Evolutionary conservation across 75 land plant species (phyloP).

Genomic region (Picea sitchensis): DNA sequence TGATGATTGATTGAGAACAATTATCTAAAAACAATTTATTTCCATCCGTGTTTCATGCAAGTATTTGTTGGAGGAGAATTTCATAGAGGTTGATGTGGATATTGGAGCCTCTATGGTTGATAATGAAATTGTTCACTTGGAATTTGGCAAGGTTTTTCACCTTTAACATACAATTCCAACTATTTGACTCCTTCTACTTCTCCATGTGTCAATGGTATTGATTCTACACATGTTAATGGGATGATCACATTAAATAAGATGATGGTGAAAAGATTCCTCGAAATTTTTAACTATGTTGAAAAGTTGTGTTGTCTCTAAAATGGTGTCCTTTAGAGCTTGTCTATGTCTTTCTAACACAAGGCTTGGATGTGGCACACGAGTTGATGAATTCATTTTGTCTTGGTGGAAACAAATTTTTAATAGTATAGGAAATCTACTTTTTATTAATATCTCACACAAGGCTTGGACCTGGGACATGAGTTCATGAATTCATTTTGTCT

Average conservation of each 20-base stretch:
- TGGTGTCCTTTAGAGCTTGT: no score
- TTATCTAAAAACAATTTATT: slow-evolving; percentile 96
- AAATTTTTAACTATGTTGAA: not conserved
- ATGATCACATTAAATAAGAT: not conserved
- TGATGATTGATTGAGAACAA: slow-evolving; percentile 40
- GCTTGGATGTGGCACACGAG: no score
- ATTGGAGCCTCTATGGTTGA: slow-evolving; percentile 95
- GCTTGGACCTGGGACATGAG: no score
- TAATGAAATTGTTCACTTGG: slow-evolving; percentile 93
- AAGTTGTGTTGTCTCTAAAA: no score
- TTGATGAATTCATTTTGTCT: no score
- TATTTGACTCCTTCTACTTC: slow-evolving; percentile 11
- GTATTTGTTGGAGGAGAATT: slow-evolving; percentile 48
- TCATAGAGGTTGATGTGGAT: slow-evolving; percentile 87
- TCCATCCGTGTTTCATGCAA: slow-evolving; percentile 90
- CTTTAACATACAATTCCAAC: slow-evolving; percentile 32
- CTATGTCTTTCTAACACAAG: no score
- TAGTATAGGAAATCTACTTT: no score
- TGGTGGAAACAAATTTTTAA: no score
- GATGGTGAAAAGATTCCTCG: not conserved
- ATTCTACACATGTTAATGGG: slow-evolving; percentile 2
- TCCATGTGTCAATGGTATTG: slow-evolving; percentile 21
- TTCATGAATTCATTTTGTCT: no score
- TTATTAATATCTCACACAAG: no score
- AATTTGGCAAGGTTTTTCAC: slow-evolving; percentile 75